Evolutionary conservation across 345 rosid species (phyloP).

Genomic region (Salix purpurea): DNA sequence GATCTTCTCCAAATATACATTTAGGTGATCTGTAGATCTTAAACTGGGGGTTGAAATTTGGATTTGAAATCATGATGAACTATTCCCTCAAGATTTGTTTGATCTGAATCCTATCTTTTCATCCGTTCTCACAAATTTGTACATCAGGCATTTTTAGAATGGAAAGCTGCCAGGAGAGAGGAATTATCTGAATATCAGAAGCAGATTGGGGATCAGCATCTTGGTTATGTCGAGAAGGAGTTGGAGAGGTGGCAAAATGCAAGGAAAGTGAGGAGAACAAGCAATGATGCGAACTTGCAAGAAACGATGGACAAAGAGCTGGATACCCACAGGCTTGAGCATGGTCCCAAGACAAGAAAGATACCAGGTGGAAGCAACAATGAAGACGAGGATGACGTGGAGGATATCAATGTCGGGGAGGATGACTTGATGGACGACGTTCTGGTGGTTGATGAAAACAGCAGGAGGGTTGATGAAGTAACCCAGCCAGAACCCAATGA

Average conservation of each 20-base stretch:
- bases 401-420: conserved; percentile 79
- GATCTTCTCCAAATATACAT: background rate
- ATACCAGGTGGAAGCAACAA: conserved; percentile 64
- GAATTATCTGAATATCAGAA: conserved; percentile 78
- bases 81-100: background rate
- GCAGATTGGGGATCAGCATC: conserved; percentile 59
- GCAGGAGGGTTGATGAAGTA: conserved; percentile 46
- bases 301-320: conserved; percentile 97
- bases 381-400: conserved; percentile 82
- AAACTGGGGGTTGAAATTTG: background rate
- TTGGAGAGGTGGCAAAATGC: conserved; percentile 95
- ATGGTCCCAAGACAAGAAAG: conserved; percentile 90
- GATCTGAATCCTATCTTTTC: background rate
- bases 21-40: background rate
- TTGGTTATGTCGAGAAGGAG: conserved; percentile 80
- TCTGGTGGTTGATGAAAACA: conserved; percentile 62
- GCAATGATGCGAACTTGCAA: conserved; percentile 63
- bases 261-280: conserved; percentile 61
- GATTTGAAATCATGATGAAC: background rate
- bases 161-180: conserved; percentile 74
- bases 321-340: conserved; percentile 88
- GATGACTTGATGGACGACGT: conserved; percentile 93
- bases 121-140: background rate
- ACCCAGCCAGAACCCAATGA: conserved; percentile 28
- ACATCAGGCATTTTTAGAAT: conserved; percentile 59